Evolutionary conservation across 2,329 filamentous ascomycete species (phyloP).

Genomic region (Claviceps paspali): DNA sequence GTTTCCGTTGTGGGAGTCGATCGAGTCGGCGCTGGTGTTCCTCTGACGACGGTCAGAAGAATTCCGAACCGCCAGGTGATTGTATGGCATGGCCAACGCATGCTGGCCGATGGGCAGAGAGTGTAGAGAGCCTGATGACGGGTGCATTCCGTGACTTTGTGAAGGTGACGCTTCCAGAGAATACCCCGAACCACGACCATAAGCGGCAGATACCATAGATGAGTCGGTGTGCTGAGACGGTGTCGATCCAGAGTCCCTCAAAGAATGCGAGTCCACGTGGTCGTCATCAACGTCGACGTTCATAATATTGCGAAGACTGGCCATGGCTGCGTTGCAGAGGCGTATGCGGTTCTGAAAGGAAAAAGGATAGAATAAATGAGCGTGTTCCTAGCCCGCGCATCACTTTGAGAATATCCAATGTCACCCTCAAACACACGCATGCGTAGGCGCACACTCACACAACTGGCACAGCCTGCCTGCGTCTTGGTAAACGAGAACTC

Average conservation of each 20-base stretch:
- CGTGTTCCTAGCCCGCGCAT: conserved; percentile 2
- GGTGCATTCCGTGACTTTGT: conserved; percentile 20
- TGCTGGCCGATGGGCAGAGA: conserved; percentile 11
- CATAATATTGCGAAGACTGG: conserved; percentile 42
- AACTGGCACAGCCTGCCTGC: conserved; percentile 27
- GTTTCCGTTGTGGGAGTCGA: conserved; percentile 25
- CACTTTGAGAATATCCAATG: conserved; percentile 1
- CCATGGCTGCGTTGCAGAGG: conserved; percentile 31
- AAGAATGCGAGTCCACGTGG: conserved; percentile 23
- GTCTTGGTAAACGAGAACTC: conserved; percentile 10
- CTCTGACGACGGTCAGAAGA: conserved; percentile 23
- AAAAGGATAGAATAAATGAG: neutral
- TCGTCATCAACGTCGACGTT: conserved; percentile 38
- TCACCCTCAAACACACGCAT: conserved; percentile 5
- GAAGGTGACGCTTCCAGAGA: conserved; percentile 16
- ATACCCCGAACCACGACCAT: conserved; percentile 7
- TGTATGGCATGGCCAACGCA: conserved; percentile 13
- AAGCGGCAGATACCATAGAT: conserved; percentile 17
- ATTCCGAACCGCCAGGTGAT: conserved; percentile 11
- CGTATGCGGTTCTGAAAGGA: conserved; percentile 16
- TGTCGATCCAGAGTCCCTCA: conserved; percentile 27
- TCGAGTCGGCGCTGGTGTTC: conserved; percentile 32
- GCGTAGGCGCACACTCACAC: neutral
- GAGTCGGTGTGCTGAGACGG: conserved; percentile 15
- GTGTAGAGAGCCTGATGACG: conserved; percentile 15